Percentiles rank a stretch among this genome's conserved stretches.
Evolutionary conservation across 495 filamentous ascomycete genomes (phyloP).

Genomic region (Neurospora terricola): DNA sequence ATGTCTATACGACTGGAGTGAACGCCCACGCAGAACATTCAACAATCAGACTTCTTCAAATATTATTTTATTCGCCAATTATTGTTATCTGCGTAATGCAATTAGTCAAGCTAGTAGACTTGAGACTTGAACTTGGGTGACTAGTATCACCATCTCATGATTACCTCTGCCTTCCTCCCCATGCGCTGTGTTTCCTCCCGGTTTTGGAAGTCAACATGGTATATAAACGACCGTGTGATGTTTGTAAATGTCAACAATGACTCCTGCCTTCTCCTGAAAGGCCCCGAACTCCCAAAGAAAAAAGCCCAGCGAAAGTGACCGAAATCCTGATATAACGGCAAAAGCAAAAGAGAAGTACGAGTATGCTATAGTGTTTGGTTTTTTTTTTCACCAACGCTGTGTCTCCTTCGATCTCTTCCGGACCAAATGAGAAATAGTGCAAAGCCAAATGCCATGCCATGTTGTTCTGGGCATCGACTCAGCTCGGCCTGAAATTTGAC

Average conservation of each 20-base stretch:
- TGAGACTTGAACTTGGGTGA: not conserved
- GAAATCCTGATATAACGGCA: too few species aligned
- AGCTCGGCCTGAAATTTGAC: not conserved
- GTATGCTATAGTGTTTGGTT: not conserved
- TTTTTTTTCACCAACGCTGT: not conserved
- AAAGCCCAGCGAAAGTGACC: not conserved
- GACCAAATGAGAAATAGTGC: not conserved
- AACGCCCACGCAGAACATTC: not conserved
- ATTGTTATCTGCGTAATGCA: not conserved
- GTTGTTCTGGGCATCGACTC: not conserved
- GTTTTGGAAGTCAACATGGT: not conserved
- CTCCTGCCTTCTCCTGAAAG: not conserved
- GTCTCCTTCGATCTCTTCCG: not conserved
- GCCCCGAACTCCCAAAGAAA: not conserved
- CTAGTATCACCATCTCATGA: not conserved
- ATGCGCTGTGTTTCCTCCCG: not conserved
- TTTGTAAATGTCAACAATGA: not conserved
- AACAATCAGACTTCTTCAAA: not conserved
- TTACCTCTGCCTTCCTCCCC: not conserved
- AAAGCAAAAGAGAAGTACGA: not conserved
- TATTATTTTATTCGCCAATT: not conserved
- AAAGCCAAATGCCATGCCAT: not conserved
- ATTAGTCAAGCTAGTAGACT: not conserved
- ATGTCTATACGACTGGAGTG: not conserved
- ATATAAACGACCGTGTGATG: not conserved